Conservation (phyloP, 2,329 filamentous ascomycete genomes). For the Fusarium xyrophilum region DNA sequence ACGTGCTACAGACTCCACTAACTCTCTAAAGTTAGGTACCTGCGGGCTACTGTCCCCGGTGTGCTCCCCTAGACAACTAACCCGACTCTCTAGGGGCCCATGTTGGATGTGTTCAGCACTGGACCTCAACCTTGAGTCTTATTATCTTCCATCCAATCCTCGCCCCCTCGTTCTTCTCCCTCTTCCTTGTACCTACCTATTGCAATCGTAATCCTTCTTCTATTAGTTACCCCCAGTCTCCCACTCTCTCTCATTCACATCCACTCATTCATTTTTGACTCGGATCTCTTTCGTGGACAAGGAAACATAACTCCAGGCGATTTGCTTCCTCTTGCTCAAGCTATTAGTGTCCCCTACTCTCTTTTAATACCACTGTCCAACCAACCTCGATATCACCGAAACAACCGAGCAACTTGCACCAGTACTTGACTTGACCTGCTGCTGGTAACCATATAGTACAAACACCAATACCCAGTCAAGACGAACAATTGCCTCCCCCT, state of each 20-base stretch:
- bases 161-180: slow-evolving; percentile 26
- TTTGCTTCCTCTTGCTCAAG: slow-evolving; percentile 31
- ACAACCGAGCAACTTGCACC: not conserved
- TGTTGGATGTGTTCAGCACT: not conserved
- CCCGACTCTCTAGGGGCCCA: not conserved
- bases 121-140: slow-evolving; percentile 15
- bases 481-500: slow-evolving; percentile 24
- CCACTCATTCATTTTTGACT: slow-evolving; percentile 37
- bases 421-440: not conserved
- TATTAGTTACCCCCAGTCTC: slow-evolving; percentile 40
- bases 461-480: slow-evolving; percentile 9
- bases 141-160: slow-evolving; percentile 33
- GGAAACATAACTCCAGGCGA: slow-evolving; percentile 40
- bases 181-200: slow-evolving; percentile 8
- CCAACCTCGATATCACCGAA: slow-evolving; percentile 2
- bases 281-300: slow-evolving; percentile 39
- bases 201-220: slow-evolving; percentile 32
- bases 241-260: slow-evolving; percentile 30
- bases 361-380: slow-evolving; percentile 32
- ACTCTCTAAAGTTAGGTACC: slow-evolving; percentile 24
- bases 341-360: slow-evolving; percentile 34
- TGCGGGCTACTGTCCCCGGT: slow-evolving; percentile 9
- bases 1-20: slow-evolving; percentile 24
- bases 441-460: slow-evolving; percentile 10
- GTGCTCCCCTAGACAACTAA: slow-evolving; percentile 1